phyloP scores from a whole-genome alignment of 305 asterid species.

The Fraxinus floribunda region DNA sequence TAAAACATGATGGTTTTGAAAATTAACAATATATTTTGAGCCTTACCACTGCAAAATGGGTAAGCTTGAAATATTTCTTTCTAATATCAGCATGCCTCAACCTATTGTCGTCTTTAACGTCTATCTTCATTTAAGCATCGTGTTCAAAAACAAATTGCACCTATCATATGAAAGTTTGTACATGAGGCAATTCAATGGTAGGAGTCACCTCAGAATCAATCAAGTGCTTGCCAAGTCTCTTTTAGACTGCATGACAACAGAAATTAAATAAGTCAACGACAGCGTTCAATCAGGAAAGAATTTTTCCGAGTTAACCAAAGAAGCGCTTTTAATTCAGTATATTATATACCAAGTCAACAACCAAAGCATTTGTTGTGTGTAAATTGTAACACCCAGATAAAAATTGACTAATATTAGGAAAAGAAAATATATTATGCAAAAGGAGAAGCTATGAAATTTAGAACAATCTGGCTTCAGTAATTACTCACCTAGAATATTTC shows the following conservation, averaged over 20 bases:
- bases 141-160: constrained; percentile 36
- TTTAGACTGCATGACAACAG: constrained; percentile 31
- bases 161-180: constrained; percentile 96
- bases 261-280: not conserved
- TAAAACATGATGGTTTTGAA: not conserved
- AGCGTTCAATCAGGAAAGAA: constrained; percentile 1
- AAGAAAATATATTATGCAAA: not conserved
- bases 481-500: not conserved
- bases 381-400: not conserved
- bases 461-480: not conserved
- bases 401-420: not conserved
- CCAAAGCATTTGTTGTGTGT: not conserved
- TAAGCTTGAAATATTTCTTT: constrained; percentile 79
- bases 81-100: constrained; percentile 91
- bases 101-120: constrained; percentile 38
- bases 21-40: not conserved
- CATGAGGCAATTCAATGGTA: constrained; percentile 91
- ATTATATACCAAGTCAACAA: not conserved
- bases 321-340: not conserved
- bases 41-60: constrained; percentile 61
- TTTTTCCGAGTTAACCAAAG: not conserved
- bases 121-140: not conserved
- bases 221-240: constrained; percentile 98
- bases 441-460: not conserved
- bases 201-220: constrained; percentile 91